Conservation (phyloP, 169 alveolate species). For the Plasmodium falciparum region DNA sequence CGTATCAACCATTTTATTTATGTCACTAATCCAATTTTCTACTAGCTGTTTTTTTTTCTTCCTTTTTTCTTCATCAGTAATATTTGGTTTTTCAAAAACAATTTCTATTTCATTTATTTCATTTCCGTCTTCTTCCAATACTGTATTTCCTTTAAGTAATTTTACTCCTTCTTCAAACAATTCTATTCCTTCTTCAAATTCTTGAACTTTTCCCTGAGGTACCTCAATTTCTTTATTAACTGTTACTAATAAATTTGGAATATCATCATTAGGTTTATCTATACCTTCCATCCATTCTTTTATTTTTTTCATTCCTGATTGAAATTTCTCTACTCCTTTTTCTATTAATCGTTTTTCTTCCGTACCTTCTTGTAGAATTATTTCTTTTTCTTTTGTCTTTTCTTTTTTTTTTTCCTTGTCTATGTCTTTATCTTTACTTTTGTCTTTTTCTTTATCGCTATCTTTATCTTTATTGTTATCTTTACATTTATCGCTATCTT, state of each 20-base stretch:
- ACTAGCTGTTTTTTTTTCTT: conserved; percentile 11
- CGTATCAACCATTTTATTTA: conserved; percentile 4
- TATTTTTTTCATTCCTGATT: conserved; percentile 21
- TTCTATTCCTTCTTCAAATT: conserved; percentile 38
- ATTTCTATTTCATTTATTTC: conserved; percentile 39
- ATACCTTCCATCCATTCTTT: conserved; percentile 22
- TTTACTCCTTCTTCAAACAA: conserved; percentile 46
- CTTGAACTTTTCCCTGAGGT: conserved; percentile 25
- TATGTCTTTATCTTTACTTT: neutral
- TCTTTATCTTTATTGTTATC: no score
- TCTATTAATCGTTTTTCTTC: conserved; percentile 26
- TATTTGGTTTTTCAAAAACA: conserved; percentile 28
- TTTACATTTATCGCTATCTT: no score
- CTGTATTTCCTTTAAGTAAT: conserved; percentile 21
- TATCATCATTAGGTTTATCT: neutral
- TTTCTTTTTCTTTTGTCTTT: conserved; percentile 2
- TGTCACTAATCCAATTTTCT: conserved; percentile 27
- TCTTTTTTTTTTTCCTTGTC: neutral
- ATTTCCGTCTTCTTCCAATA: neutral
- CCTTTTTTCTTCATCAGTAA: neutral
- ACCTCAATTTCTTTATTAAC: conserved; percentile 24
- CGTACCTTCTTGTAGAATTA: conserved; percentile 8
- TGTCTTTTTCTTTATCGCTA: no score
- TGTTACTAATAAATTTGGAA: conserved; percentile 13
- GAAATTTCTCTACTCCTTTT: conserved; percentile 26